Percentiles rank a stretch among this genome's conserved stretches.
Evolutionary conservation across 2,329 filamentous ascomycete species (phyloP).

Genomic region (Sphaerulina musiva): DNA sequence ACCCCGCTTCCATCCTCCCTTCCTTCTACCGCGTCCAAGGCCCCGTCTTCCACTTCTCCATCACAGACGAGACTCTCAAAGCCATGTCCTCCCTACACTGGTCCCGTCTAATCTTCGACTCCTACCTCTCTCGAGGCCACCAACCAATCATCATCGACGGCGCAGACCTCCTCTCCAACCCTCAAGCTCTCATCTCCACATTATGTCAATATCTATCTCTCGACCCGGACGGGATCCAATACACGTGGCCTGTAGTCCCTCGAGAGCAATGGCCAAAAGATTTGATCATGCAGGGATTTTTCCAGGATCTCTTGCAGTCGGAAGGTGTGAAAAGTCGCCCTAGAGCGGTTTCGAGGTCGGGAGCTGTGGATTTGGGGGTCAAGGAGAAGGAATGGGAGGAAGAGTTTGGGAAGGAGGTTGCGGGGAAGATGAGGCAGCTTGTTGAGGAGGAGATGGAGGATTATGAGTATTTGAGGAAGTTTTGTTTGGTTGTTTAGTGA

Average conservation of each 20-base stretch:
- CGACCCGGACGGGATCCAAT: not conserved
- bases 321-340: not conserved
- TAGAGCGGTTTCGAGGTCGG: not conserved
- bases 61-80: not conserved
- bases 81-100: not conserved
- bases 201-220: not conserved
- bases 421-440: not conserved
- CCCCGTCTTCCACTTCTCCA: not conserved
- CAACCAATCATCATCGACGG: not conserved
- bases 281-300: not conserved
- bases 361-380: not conserved
- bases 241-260: not conserved
- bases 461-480: not conserved
- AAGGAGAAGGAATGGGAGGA: not conserved
- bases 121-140: not conserved
- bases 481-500: not conserved
- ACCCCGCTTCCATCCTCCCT: constrained; percentile 37
- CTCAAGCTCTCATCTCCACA: not conserved
- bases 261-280: not conserved
- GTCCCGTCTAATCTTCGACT: not conserved
- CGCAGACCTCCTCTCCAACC: not conserved
- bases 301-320: not conserved
- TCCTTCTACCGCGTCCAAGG: constrained; percentile 31
- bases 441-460: not conserved
- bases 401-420: not conserved